These are phyloP conservation scores for Globisporangium uncinulatum DNA, from an alignment of 352 stramenopile species.

Conservation along the genomic window DNA sequence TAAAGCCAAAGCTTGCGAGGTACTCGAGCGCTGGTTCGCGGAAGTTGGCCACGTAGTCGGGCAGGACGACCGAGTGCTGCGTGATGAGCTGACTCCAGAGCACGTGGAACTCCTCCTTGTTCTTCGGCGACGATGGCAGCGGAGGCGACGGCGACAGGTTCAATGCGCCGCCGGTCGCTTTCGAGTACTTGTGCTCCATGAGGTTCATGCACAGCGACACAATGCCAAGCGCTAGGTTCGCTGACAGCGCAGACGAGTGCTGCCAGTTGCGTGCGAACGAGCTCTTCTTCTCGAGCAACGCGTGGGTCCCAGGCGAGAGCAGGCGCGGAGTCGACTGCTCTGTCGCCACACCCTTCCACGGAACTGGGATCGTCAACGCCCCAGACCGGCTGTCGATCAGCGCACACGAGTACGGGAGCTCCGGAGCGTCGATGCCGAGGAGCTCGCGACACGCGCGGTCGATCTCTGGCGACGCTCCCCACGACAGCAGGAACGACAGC, in stretches of 20 bases:
- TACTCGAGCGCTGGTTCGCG: conserved; percentile 67
- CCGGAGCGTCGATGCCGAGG: conserved; percentile 45
- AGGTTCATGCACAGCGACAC: conserved; percentile 77
- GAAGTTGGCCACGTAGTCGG: conserved; percentile 63
- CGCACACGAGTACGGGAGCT: conserved; percentile 60
- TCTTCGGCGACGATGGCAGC: conserved; percentile 33
- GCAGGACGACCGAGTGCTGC: conserved; percentile 74
- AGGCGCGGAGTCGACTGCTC: not conserved
- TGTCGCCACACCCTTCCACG: conserved; percentile 27
- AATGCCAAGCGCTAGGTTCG: conserved; percentile 59
- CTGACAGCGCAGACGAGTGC: conserved; percentile 64
- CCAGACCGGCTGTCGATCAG: conserved; percentile 45
- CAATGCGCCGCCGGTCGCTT: conserved; percentile 5
- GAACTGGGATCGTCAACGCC: conserved; percentile 67
- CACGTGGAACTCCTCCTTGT: conserved; percentile 82
- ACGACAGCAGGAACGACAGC: conserved; percentile 72
- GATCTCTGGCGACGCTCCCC: conserved; percentile 57
- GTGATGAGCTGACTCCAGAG: conserved; percentile 86
- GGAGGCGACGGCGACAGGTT: conserved; percentile 4
- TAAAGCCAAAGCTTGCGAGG: conserved; percentile 70
- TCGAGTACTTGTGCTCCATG: conserved; percentile 75
- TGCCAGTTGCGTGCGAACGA: conserved; percentile 65
- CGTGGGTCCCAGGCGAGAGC: conserved; percentile 11
- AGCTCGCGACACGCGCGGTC: conserved; percentile 53
- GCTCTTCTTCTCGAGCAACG: conserved; percentile 16